These are phyloP conservation scores for Spathaspora arborariae DNA, from an alignment of 805 yeast genomes.

Conservation along the genomic window DNA sequence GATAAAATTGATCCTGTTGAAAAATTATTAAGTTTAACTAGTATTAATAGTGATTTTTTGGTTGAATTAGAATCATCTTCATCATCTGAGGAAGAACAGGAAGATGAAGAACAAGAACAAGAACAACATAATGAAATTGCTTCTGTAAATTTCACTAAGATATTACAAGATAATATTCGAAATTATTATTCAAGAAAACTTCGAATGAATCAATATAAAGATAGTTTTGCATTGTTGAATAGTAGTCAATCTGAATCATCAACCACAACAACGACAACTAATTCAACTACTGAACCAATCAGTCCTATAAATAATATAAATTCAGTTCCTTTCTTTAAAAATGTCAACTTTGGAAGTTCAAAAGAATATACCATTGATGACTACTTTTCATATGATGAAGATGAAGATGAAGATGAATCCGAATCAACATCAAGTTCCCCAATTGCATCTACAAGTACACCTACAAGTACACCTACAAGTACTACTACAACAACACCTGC, in stretches of 20 bases:
- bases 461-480: slow-evolving; percentile 7
- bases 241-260: slow-evolving; percentile 5
- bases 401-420: slow-evolving; percentile 19
- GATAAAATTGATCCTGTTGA: slow-evolving; percentile 43
- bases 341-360: slow-evolving; percentile 31
- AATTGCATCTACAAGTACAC: slow-evolving; percentile 8
- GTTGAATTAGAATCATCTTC: slow-evolving; percentile 19
- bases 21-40: slow-evolving; percentile 34
- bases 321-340: slow-evolving; percentile 33
- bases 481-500: slow-evolving; percentile 7
- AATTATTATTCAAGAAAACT: slow-evolving; percentile 23
- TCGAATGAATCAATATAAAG: slow-evolving; percentile 26
- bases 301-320: slow-evolving; percentile 1
- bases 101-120: slow-evolving; percentile 11
- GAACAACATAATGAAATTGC: slow-evolving; percentile 9
- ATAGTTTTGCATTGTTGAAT: slow-evolving; percentile 30
- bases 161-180: slow-evolving; percentile 36
- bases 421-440: neutral
- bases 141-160: slow-evolving; percentile 32
- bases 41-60: slow-evolving; percentile 27
- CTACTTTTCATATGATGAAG: slow-evolving; percentile 31
- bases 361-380: slow-evolving; percentile 29
- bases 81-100: slow-evolving; percentile 11
- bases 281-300: neutral
- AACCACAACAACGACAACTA: neutral